These are phyloP conservation scores for Globisporangium orthogonon DNA, from an alignment of 352 stramenopile species.

Conservation along the genomic window DNA sequence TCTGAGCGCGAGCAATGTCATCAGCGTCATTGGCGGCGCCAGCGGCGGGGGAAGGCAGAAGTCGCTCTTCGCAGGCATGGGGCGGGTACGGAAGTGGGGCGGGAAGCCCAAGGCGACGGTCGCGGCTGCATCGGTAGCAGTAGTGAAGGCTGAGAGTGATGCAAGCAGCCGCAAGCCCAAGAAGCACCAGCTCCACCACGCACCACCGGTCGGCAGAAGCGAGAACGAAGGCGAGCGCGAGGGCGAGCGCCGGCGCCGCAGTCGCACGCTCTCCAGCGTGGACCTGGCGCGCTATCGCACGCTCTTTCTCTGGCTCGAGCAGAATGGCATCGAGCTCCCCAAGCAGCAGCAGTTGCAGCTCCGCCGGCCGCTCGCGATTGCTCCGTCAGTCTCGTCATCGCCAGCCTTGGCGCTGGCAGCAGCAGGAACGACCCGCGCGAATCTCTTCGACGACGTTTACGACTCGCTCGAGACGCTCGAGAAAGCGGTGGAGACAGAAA, in stretches of 20 bases:
- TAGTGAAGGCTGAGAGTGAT: slow-evolving; percentile 4
- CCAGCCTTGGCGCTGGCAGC: background rate
- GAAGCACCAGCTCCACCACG: slow-evolving; percentile 12
- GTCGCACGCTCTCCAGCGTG: slow-evolving; percentile 18
- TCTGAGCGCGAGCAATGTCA: slow-evolving; percentile 6
- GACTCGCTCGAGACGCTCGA: slow-evolving; percentile 36
- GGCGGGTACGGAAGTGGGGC: slow-evolving; percentile 28
- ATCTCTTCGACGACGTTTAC: slow-evolving; percentile 43
- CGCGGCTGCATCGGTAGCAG: background rate
- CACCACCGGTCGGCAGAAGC: slow-evolving; percentile 2
- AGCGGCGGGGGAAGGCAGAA: slow-evolving; percentile 18
- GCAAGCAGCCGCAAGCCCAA: slow-evolving; percentile 9
- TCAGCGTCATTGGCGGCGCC: slow-evolving; percentile 1
- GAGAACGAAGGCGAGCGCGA: slow-evolving; percentile 15
- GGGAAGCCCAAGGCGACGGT: slow-evolving; percentile 12
- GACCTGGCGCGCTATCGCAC: slow-evolving; percentile 43
- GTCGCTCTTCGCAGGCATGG: slow-evolving; percentile 47
- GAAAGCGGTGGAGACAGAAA: slow-evolving; percentile 25
- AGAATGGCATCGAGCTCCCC: slow-evolving; percentile 30
- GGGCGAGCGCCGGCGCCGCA: background rate
- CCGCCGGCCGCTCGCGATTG: background rate
- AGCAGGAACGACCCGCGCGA: slow-evolving; percentile 1
- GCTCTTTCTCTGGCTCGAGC: slow-evolving; percentile 35
- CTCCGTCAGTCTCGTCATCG: background rate
- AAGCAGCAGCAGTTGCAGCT: slow-evolving; percentile 9